Conservation (phyloP, 75 land plant species). For the Pinus albicaulis region DNA sequence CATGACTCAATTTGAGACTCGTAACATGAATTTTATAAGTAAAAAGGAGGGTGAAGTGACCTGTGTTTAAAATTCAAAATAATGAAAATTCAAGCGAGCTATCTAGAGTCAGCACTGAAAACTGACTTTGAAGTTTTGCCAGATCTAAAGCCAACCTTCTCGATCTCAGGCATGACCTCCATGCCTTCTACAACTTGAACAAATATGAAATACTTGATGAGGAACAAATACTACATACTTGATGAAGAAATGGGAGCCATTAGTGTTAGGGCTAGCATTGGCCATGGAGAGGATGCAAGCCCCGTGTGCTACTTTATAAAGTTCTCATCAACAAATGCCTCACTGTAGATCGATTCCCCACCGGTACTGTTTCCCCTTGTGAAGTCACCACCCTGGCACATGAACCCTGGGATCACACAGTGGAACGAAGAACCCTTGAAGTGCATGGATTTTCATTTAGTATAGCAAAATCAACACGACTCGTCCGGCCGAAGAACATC, state of each 20-base stretch:
- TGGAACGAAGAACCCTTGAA: conserved; percentile 53
- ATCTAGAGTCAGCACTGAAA: too few relatives aligned
- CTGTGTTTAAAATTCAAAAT: too few relatives aligned
- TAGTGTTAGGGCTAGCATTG: conserved; percentile 60
- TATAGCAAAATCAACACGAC: too few relatives aligned
- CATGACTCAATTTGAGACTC: too few relatives aligned
- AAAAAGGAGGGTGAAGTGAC: too few relatives aligned
- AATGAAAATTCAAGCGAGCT: too few relatives aligned
- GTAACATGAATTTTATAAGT: too few relatives aligned
- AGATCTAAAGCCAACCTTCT: too few relatives aligned
- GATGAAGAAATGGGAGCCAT: conserved; percentile 40
- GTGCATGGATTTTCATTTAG: conserved; percentile 76
- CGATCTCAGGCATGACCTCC: conserved; percentile 22
- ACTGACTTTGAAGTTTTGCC: too few relatives aligned
- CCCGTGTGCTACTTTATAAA: conserved; percentile 48
- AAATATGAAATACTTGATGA: conserved; percentile 18
- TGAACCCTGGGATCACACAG: conserved; percentile 14
- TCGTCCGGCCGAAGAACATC: too few relatives aligned
- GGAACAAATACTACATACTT: conserved; percentile 8
- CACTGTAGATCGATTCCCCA: conserved; percentile 79
- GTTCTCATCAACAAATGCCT: conserved; percentile 66
- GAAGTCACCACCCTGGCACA: conserved; percentile 14
- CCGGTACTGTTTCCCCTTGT: conserved; percentile 64
- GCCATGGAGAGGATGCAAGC: conserved; percentile 74
- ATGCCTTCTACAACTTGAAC: conserved; percentile 25